Evolutionary conservation across 1,284 basidiomycete genomes (phyloP), one percentile per base, ranked within the genome.

Genomic region (Melanopsichium pennsylvanicum): DNA sequence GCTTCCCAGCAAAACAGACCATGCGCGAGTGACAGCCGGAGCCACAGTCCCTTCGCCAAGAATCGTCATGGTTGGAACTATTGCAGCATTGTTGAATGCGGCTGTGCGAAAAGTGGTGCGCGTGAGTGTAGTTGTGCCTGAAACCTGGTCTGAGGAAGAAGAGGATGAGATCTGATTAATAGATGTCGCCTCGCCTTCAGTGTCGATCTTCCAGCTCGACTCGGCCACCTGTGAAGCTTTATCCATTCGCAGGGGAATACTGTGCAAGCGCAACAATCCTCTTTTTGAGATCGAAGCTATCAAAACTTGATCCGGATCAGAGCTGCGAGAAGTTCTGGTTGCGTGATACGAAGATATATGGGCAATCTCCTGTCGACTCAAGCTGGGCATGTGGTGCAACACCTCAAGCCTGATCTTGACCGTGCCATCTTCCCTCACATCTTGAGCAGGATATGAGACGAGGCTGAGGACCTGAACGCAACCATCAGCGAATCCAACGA

Each of bases 51-150:
- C 12, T 42, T 15, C 10, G 26, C 29, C 27, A 25, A 19, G 41
- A 11, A 48, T 5, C 13, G 5, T 23, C 25, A 15, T 22, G 19
- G 5, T 18, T 2, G 25, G 11, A 11, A 23, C 19, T 2, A 40
- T 16, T 3, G 56, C 55, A 3, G 66, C 66, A 27, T 63, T 59
- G 55, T 69, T 55, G 50, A 62, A 68, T 6, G 58, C 59, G 0
- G 39, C 49, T 25, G 59, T 62, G 22, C 64, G 64, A 31, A 45
- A 68, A 2, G 22, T 5, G 38, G 27, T 19, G 49, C 18, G 27
- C 8, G 27, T 12, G 15, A 52, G 57, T n/a, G 57, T 58, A 15
- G 33, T 39, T 12, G 45, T 31, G 10, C 52, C 45, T 4, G 58
- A 55, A 31, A 33, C 8, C 7, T 7, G 13, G 44, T 41, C 18